Evolutionary conservation across 2,329 filamentous ascomycete species (phyloP), one percentile per base, ranked within the genome.

Genomic region (Trematosphaeria pertusa): DNA sequence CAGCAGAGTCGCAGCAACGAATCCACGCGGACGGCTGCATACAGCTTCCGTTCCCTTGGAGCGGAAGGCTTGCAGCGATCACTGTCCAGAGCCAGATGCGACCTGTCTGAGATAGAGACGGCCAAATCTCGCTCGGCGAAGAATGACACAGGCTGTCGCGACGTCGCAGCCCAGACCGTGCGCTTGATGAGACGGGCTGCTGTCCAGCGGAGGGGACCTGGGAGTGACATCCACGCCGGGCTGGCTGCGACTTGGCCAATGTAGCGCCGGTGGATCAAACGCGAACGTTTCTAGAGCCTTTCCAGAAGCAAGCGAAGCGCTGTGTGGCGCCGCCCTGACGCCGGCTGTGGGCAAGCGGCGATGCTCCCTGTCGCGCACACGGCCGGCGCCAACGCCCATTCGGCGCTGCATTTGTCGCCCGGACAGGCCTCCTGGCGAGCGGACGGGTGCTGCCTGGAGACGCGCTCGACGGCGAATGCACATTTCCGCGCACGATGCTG

Each of bases 51-150:
- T 59, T 61, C 52, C 47, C 50, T 46, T 64, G 61, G 61, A n/a
- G 61, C 63, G 59, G 62, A 58, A 59, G 63, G 62, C 59, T 60
- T 67, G 63, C 58, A 65, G 57, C 49, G 56, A 68, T 65, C 55
- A 32, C 48, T 56, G 53, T 48, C 48, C 8, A 12, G 24, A 7
- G 33, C 46, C 46, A 43, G 52, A 54, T 56, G 59, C 56, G 53
- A 61, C 61, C 47, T 48, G 59, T 64, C 48, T 60, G 54, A 58
- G 43, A 54, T 35, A 46, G 43, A 44, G 37, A 48, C 49, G 53
- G 46, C 52, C 50, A 45, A 52, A 48, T 52, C 39, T 58, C 42
- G 49, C 49, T 33, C 26, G 24, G 10, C 24, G 17, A 28, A 33
- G 17, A 7, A 42, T 22, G 21, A 33, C 30, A 44, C 38, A 48